These are phyloP conservation scores for Odontarrhena argentea DNA, from an alignment of 345 rosid genomes.

Conservation along the genomic window DNA sequence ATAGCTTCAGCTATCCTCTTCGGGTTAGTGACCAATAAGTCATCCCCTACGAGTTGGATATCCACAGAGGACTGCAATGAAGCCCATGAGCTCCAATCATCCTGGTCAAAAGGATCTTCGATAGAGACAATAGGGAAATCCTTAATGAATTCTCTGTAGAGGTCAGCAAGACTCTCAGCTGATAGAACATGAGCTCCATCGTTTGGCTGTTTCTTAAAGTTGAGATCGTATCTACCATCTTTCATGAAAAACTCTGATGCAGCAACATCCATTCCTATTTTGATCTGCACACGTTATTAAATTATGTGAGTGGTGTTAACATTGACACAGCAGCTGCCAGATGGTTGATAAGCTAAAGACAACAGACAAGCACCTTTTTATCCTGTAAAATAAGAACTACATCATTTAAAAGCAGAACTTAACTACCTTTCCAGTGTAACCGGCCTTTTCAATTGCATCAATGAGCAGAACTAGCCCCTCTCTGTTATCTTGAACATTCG, in stretches of 20 bases:
- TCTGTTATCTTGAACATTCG: slow-evolving; percentile 96
- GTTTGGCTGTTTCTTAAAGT: slow-evolving; percentile 95
- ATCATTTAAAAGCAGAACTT: background rate
- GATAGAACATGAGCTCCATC: slow-evolving; percentile 84
- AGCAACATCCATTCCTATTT: slow-evolving; percentile 99
- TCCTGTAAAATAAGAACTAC: background rate
- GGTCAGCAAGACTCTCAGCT: slow-evolving; percentile 75
- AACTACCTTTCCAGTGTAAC: slow-evolving; percentile 87
- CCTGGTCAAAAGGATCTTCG: slow-evolving; percentile 99
- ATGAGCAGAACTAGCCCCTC: slow-evolving; percentile 94
- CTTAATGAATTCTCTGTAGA: slow-evolving; percentile 78
- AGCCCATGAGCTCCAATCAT: slow-evolving; percentile 96
- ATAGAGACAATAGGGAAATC: slow-evolving; percentile 93
- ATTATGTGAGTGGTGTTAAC: slow-evolving; percentile 1
- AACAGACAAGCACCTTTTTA: background rate
- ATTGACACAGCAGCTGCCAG: background rate
- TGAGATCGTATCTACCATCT: slow-evolving; percentile 83
- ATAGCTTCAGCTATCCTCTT: slow-evolving; percentile 94
- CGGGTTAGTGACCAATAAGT: slow-evolving; percentile 95
- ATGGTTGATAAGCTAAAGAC: slow-evolving; percentile 10
- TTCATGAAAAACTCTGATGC: slow-evolving; percentile 92
- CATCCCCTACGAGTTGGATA: slow-evolving; percentile 94
- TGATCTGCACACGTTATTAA: slow-evolving; percentile 58
- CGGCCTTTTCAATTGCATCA: slow-evolving; percentile 95
- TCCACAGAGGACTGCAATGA: slow-evolving; percentile 84